Conservation (phyloP, 2,329 filamentous ascomycete genomes). For the Claviceps digitariae region DNA sequence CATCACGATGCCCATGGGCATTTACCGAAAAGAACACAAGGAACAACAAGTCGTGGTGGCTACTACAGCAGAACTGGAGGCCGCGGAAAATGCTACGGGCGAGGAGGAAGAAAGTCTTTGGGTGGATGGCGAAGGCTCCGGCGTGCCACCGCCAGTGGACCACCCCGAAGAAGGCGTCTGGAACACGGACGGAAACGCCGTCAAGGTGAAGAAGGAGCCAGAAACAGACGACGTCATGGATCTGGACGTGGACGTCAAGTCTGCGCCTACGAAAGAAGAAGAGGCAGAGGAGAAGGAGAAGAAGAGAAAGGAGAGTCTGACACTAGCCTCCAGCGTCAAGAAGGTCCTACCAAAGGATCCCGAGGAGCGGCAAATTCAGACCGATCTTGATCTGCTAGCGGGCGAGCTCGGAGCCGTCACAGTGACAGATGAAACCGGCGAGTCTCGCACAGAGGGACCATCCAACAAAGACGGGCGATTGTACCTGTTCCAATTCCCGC, state of each 20-base stretch:
- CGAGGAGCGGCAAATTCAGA: slow-evolving; percentile 25
- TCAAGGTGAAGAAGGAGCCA: slow-evolving; percentile 32
- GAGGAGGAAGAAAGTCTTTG: slow-evolving; percentile 34
- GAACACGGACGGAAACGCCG: slow-evolving; percentile 24
- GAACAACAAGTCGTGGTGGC: slow-evolving; percentile 39
- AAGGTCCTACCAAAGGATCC: slow-evolving; percentile 18
- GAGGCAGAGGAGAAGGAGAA: slow-evolving; percentile 10
- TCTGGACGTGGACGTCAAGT: slow-evolving; percentile 22
- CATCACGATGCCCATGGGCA: slow-evolving; percentile 39
- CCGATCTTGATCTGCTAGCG: slow-evolving; percentile 28
- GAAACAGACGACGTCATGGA: slow-evolving; percentile 28
- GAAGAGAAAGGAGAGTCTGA: slow-evolving; percentile 10
- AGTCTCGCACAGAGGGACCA: slow-evolving; percentile 15
- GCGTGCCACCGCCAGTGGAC: slow-evolving; percentile 13
- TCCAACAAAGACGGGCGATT: slow-evolving; percentile 39
- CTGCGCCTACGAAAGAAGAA: slow-evolving; percentile 8
- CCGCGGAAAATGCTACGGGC: slow-evolving; percentile 32
- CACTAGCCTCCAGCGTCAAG: slow-evolving; percentile 10
- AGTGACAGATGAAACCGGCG: slow-evolving; percentile 17
- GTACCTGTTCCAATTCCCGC: slow-evolving; percentile 53
- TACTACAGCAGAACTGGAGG: slow-evolving; percentile 43
- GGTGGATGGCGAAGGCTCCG: slow-evolving; percentile 23
- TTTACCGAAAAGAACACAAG: slow-evolving; percentile 40
- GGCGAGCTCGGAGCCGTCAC: slow-evolving; percentile 28
- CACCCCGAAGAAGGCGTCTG: slow-evolving; percentile 29